Evolutionary conservation across 208 protist species (phyloP).

Genomic region (Acanthamoeba castellanii): DNA sequence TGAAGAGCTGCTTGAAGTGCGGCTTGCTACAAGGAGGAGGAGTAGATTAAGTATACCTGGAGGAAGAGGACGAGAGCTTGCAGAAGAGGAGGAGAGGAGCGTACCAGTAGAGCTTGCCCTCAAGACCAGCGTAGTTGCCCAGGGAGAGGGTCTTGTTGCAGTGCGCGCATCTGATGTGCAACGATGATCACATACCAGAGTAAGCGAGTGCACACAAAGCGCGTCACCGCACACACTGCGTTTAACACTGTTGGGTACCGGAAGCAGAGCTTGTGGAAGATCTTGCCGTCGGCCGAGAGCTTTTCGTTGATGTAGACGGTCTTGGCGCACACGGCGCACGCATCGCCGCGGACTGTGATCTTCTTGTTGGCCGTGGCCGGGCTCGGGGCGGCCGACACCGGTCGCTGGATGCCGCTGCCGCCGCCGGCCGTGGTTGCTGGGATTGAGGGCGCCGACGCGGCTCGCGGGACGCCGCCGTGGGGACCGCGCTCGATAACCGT

Average conservation of each 20-base stretch:
- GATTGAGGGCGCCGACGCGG: neutral
- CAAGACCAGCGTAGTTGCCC: slow-evolving; percentile 85
- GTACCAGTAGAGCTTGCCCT: slow-evolving; percentile 82
- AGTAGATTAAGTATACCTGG: neutral
- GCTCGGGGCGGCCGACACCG: neutral
- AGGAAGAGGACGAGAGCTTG: neutral
- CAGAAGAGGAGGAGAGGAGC: neutral
- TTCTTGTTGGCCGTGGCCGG: neutral
- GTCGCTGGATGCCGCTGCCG: slow-evolving; percentile 9
- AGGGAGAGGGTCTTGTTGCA: slow-evolving; percentile 83
- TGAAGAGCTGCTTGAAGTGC: slow-evolving; percentile 85
- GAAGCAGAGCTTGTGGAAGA: slow-evolving; percentile 87
- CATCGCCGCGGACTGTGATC: slow-evolving; percentile 43
- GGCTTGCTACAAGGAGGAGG: slow-evolving; percentile 75
- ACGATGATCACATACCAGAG: neutral
- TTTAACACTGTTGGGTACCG: neutral
- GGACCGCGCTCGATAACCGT: slow-evolving; percentile 6
- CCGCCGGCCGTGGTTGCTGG: neutral
- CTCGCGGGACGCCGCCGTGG: neutral
- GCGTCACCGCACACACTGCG: neutral
- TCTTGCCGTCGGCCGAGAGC: slow-evolving; percentile 74
- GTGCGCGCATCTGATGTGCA: slow-evolving; percentile 75
- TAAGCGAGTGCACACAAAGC: neutral
- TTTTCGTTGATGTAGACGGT: slow-evolving; percentile 84
- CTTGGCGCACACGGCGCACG: slow-evolving; percentile 80